Base-by-base conservation (phyloP, 2,329 filamentous ascomycete genomes). In the Ceratocystis ficicola region DNA sequence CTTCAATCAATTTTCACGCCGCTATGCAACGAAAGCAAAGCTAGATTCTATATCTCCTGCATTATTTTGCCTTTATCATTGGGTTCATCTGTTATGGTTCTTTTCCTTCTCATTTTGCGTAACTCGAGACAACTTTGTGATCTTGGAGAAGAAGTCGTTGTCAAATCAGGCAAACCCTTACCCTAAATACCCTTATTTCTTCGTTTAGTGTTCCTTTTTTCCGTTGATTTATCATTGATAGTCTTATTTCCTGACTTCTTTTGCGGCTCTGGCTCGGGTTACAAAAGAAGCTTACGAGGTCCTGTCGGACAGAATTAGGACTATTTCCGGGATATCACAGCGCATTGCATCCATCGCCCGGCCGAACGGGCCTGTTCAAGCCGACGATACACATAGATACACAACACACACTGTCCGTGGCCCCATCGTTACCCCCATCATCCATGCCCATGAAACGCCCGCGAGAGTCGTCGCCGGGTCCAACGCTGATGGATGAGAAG, bases 391-490 rank as follows among this genome's bases (percentile, higher is more conserved):
- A 22, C 12, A 22, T 10, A 2, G 50, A 12, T 15, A 22, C 50
- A 12, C 50, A 17, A 30, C 55, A n/a, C 12, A 36, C 55, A 20
- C 3, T 32, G 44, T 36, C 55, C 55, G 4, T 36, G 25, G 20
- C 55, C 25, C 10, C 55, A 17, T 8, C 55, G 5, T 4, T 32
- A 30, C 61, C 48, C 20, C 41, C 20, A 20, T 57, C 66, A 30
- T 22, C 55, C 55, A 78, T 83, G 70, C 81, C 82, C 55, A 75
- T 77, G 71, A 86, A 86, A 75, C 83, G 84, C 70, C 77, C 79
- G 68, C 80, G 83, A 69, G 81, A 80, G 70, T 77, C 76, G 52
- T 83, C 82, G 22, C 79, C 81, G 63, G 76, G 77, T 41, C 77
- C 61, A n/a, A 36, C 20, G 7, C 20, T n/a, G 10, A 22, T n/a